Evolutionary conservation across 208 protist species (phyloP), one percentile per base, ranked within the genome.

Genomic region (Wallacemonas sp.): DNA sequence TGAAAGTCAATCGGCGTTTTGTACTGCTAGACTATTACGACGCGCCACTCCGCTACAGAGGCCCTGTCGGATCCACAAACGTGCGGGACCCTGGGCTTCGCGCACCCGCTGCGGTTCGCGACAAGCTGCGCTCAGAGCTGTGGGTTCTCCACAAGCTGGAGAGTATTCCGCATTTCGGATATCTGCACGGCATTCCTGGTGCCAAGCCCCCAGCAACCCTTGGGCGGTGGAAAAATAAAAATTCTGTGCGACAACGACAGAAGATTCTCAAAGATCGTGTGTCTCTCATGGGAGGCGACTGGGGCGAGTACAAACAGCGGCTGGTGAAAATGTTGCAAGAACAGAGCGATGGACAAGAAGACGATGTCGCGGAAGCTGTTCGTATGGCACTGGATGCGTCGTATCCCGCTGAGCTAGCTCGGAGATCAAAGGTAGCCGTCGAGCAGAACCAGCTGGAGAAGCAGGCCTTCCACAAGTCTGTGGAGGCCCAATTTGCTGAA

Each of bases 1-100:
- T 97, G 5, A 95, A 95, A 59, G 49, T 82, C 0, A 94, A 95
- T 59, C 67, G 91, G 21, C 79, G 89, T 11, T 95, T 86, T 75
- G 79, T 97, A 15, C 53, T 97, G n/a, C 62, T 97, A n/a, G 91
- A 97, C 60, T 97, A 97, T 53, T 97, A 91, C 56, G 91, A 97
- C 63, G 33, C 84, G 15, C 79, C 82, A 2, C 65, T 94, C n/a
- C 71, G 72, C 11, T 79, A 61, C 47, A 76, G 72, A 15, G 51
- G 51, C 8, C 51, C 51, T 3, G 3, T 58, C n/a, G 30, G 4
- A 6, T 26, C 51, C 8, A 8, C 14, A 0, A 22, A 19, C 26
- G 51, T 24, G 5, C 24, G 51, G 8, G 38, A 65, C 22, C 64
- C 24, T 14, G 19, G n/a, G 3, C 53, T 51, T 21, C 64, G 31